Evolutionary conservation across 2,329 filamentous ascomycete species (phyloP), one percentile per base, ranked within the genome.

Genomic region (Penicillium sp.): DNA sequence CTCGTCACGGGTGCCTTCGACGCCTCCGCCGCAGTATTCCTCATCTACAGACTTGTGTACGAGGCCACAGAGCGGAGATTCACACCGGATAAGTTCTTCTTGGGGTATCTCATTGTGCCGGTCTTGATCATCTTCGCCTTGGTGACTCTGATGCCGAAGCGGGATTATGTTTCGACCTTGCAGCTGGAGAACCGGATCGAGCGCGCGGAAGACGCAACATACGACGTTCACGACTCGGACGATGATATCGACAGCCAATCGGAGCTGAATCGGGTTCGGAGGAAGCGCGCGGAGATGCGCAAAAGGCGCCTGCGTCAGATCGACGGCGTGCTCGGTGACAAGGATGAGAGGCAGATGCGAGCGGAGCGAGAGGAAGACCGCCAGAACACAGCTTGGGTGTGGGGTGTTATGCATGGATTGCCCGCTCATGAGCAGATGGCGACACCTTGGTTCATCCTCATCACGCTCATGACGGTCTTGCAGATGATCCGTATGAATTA

Each of bases 401-500:
- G 90, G 89, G 92, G 92, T 42, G 87, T 89, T 24, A 83, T 96
- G 70, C 92, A 96, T 67, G 86, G 86, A 43, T 78, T 82, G 58
- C 83, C 87, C 0, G 89, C 89, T 0, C 68, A 78, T 39, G 77
- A 89, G 67, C 92, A 96, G 72, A 88, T 96, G 65, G 71, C 77
- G 6, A 90, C 87, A 4, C 88, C 88, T 0, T 97, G 92, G 91
- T 96, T 94, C 71, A 79, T 91, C 16, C 81, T 96, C 36, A 90
- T 96, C 64, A 89, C 90, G 5, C 74, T 91, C 18, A 93, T 96
- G 71, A 96, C 91, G 27, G 81, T 89, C 31, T 75, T 90, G 38
- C 87, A 89, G 71, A 90, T 89, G 86, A 87, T 86, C 2, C 83
- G 88, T 29, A 95, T 96, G 81, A 96, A 96, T 76, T 96, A 92